These are phyloP conservation scores for Striga hermonthica DNA, from an alignment of 305 asterid genomes.

Conservation along the genomic window DNA sequence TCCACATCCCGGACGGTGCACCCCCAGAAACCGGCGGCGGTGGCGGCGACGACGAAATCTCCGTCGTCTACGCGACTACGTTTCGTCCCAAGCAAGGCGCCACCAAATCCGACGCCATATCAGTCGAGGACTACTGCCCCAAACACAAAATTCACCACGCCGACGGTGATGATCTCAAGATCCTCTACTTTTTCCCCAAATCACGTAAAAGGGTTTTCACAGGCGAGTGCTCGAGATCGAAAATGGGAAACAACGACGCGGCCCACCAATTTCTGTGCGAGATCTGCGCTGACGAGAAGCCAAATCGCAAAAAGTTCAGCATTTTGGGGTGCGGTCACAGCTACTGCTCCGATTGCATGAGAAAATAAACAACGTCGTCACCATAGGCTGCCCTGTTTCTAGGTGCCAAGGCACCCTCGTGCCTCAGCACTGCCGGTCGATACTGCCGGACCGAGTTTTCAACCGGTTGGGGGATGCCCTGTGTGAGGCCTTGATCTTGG, in stretches of 20 bases:
- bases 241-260: not conserved
- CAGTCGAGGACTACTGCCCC: not conserved
- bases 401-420: constrained; percentile 45
- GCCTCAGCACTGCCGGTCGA: constrained; percentile 48
- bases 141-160: not conserved
- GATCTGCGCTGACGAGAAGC: constrained; percentile 56
- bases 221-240: constrained; percentile 41
- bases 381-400: constrained; percentile 45
- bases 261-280: constrained; percentile 34
- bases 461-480: constrained; percentile 66
- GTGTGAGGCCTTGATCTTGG: constrained; percentile 54
- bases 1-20: not conserved
- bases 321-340: constrained; percentile 47
- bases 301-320: constrained; percentile 28
- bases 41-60: not conserved
- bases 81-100: not conserved
- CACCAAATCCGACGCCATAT: not conserved
- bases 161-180: constrained; percentile 3
- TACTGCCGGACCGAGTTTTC: constrained; percentile 47
- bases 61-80: not conserved
- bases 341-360: constrained; percentile 46
- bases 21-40: no score
- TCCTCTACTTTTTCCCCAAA: constrained; percentile 17
- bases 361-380: constrained; percentile 39
- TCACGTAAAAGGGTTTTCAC: constrained; percentile 20